Percentiles rank a stretch among this genome's conserved stretches.
phyloP scores from a whole-genome alignment of 2,329 filamentous ascomycete species.

The Phoma sp. region DNA sequence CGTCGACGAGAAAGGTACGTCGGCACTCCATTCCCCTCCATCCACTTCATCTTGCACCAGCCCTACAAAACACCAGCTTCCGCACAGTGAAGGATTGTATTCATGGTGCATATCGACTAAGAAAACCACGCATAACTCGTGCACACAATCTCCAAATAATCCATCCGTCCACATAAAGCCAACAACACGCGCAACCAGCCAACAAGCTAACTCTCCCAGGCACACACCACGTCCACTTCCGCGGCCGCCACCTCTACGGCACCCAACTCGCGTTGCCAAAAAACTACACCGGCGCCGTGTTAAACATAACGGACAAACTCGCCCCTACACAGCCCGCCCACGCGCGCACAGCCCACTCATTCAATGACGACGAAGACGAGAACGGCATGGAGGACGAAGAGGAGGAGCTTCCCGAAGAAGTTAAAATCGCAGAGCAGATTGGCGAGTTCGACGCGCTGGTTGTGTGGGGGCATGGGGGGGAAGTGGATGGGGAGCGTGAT shows the following conservation, averaged over 20 bases:
- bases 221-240: slow-evolving; percentile 45
- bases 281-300: slow-evolving; percentile 66
- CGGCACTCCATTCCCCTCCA: not conserved
- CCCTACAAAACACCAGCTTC: too few relatives aligned
- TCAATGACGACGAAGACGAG: slow-evolving; percentile 9
- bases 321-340: slow-evolving; percentile 15
- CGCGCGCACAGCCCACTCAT: not conserved
- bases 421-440: slow-evolving; percentile 63
- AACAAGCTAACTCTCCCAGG: slow-evolving; percentile 11
- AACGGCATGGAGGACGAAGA: slow-evolving; percentile 29
- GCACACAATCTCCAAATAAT: too few relatives aligned
- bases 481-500: slow-evolving; percentile 68
- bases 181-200: too few relatives aligned
- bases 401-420: slow-evolving; percentile 31
- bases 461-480: slow-evolving; percentile 82
- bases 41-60: too few relatives aligned
- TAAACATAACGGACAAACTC: slow-evolving; percentile 39
- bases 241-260: slow-evolving; percentile 79
- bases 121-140: too few relatives aligned
- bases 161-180: not conserved
- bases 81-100: too few relatives aligned
- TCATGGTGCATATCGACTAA: too few relatives aligned
- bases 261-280: slow-evolving; percentile 70
- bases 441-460: slow-evolving; percentile 76
- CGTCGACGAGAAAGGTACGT: slow-evolving; percentile 48